A percentile compares a stretch with the other conserved stretches of the same genome.
Conservation (phyloP, 768 basidiomycete genomes). For the Lactarius evosmus region DNA sequence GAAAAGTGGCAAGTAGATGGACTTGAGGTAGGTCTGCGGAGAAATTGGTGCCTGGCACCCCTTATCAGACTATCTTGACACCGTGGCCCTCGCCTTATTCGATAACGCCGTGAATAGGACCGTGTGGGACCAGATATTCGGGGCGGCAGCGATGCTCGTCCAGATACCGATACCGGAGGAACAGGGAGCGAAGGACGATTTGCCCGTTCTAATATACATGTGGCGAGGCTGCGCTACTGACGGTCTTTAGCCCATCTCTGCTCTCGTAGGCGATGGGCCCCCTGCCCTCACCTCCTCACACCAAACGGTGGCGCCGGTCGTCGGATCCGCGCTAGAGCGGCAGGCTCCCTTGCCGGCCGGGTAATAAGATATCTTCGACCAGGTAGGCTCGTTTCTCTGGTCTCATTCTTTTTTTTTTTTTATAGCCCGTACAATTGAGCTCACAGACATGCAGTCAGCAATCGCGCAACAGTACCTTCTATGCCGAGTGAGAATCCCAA, state of each 20-base stretch:
- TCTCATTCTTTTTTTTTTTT: background rate
- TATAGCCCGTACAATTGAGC: constrained; percentile 9
- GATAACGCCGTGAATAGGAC: constrained; percentile 47
- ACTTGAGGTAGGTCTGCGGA: constrained; percentile 86
- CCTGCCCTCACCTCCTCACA: constrained; percentile 23
- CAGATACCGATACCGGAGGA: constrained; percentile 79
- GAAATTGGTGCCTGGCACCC: constrained; percentile 51
- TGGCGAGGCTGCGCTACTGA: background rate
- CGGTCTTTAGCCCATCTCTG: constrained; percentile 53
- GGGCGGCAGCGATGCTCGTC: constrained; percentile 83
- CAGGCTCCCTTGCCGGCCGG: constrained; percentile 94
- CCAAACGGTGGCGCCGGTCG: constrained; percentile 42
- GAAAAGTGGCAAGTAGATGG: constrained; percentile 80
- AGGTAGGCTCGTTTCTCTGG: constrained; percentile 54
- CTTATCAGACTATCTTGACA: too few species aligned
- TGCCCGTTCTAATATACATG: constrained; percentile 27
- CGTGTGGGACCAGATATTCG: constrained; percentile 95
- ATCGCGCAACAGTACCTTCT: constrained; percentile 18
- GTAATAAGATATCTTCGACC: constrained; percentile 87
- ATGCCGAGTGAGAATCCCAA: constrained; percentile 23
- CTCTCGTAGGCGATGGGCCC: constrained; percentile 31
- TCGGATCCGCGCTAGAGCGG: constrained; percentile 85
- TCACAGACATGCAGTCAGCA: constrained; percentile 5
- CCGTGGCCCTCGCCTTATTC: constrained; percentile 2
- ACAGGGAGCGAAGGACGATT: constrained; percentile 80